These are phyloP conservation scores for Aspergillus thermomutatus DNA, from an alignment of 2,329 filamentous ascomycete species.

Conservation along the genomic window DNA sequence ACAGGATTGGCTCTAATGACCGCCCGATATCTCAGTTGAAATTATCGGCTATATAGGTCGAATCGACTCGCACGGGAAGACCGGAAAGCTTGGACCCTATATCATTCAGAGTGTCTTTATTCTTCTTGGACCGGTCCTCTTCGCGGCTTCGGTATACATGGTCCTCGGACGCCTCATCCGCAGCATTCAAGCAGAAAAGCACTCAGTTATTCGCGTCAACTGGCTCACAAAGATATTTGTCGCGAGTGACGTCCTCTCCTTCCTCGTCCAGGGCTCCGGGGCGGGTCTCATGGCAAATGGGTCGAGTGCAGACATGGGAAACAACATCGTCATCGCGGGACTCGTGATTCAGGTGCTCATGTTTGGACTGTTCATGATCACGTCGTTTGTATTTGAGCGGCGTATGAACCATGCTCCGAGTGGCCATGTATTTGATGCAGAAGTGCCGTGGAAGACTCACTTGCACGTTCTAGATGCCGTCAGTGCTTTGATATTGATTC, in stretches of 20 bases:
- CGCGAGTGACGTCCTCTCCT: constrained; percentile 45
- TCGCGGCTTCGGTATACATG: constrained; percentile 51
- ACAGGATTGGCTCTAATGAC: background rate
- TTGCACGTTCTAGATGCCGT: background rate
- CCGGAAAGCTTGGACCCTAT: constrained; percentile 21
- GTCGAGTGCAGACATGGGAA: constrained; percentile 7
- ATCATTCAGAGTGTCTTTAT: constrained; percentile 45
- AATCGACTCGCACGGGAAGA: constrained; percentile 12
- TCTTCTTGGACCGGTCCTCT: constrained; percentile 47
- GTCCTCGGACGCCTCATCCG: constrained; percentile 44
- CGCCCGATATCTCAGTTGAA: constrained; percentile 10
- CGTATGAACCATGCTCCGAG: constrained; percentile 12
- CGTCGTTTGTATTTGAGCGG: constrained; percentile 13
- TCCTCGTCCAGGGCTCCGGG: constrained; percentile 41
- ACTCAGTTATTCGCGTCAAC: constrained; percentile 40
- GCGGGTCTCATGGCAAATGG: constrained; percentile 7
- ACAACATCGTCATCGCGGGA: constrained; percentile 14
- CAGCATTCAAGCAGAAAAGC: constrained; percentile 38
- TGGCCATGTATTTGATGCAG: background rate
- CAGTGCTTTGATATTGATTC: background rate
- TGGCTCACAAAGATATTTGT: constrained; percentile 50
- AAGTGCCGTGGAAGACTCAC: background rate
- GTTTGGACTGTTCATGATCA: constrained; percentile 15
- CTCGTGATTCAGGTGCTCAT: constrained; percentile 17
- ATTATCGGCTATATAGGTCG: constrained; percentile 17